These are phyloP conservation scores for Vicia villosa DNA, from an alignment of 306 rosid genomes.

Conservation along the genomic window DNA sequence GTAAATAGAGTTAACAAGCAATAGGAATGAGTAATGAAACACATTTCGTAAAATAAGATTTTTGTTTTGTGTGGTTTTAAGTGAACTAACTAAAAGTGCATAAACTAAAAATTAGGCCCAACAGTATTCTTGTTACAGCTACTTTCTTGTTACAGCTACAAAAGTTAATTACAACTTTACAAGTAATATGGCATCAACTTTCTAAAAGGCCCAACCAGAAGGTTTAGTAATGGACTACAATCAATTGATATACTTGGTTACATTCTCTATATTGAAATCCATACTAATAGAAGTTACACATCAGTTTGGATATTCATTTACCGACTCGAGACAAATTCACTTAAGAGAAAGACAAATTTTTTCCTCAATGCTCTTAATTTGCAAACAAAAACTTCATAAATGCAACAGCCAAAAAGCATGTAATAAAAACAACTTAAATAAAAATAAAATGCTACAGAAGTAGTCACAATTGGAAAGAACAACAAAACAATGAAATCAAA, in stretches of 20 bases:
- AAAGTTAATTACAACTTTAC: neutral
- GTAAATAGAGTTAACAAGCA: neutral
- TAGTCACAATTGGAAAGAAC: neutral
- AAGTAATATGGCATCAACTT: neutral
- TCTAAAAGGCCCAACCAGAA: neutral
- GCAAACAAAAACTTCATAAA: neutral
- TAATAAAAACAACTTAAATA: neutral
- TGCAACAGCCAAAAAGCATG: neutral
- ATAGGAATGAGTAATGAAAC: neutral
- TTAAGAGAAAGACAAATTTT: neutral
- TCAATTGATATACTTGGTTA: neutral
- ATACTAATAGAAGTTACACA: neutral
- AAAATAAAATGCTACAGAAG: neutral
- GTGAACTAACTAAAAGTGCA: neutral
- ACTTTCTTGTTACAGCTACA: neutral
- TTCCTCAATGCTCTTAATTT: neutral
- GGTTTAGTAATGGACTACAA: neutral
- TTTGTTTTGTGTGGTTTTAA: neutral
- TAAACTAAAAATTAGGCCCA: neutral
- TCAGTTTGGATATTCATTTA: neutral
- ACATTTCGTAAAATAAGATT: neutral
- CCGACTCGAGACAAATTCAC: neutral
- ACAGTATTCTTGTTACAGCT: neutral
- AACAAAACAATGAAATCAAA: neutral
- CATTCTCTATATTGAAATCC: neutral